Conservation (phyloP, 331 rosid genomes). For the Acacia concinna region DNA sequence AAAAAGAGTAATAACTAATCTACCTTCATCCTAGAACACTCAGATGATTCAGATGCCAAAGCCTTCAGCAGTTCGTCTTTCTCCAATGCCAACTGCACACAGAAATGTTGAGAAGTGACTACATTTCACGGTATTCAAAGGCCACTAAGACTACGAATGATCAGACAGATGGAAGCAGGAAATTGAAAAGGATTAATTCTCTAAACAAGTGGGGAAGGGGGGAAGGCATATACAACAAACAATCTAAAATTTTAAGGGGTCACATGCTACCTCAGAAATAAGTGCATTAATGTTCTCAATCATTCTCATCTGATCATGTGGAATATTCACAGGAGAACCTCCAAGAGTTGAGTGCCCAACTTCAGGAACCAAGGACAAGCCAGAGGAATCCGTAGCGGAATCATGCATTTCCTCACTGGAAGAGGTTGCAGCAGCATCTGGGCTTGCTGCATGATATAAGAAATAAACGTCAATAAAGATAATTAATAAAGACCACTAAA, state of each 20-base stretch:
- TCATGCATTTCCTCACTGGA: conserved; percentile 44
- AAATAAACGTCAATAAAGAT: conserved; percentile 23
- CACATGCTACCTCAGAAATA: conserved; percentile 71
- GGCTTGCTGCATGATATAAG: conserved; percentile 45
- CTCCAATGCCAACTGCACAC: conserved; percentile 78
- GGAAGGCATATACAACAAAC: background rate
- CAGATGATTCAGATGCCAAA: conserved; percentile 77
- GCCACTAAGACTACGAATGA: conserved; percentile 16
- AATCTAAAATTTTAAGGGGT: conserved; percentile 10
- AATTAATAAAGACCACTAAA: background rate
- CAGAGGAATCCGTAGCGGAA: conserved; percentile 41
- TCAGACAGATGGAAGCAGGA: background rate
- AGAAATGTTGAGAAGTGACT: conserved; percentile 29
- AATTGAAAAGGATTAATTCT: conserved; percentile 16
- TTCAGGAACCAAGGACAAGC: conserved; percentile 39
- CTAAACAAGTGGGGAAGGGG: conserved; percentile 8
- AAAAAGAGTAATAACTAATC: background rate
- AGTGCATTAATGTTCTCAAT: conserved; percentile 79
- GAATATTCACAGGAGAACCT: conserved; percentile 57
- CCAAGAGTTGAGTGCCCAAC: conserved; percentile 49
- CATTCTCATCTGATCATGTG: conserved; percentile 74
- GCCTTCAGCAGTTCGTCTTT: conserved; percentile 81
- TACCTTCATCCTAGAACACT: conserved; percentile 83
- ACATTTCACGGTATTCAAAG: conserved; percentile 12
- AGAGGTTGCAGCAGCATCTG: conserved; percentile 44